Evolutionary conservation across 163 green algal species (phyloP), one percentile per base, ranked within the genome.

Genomic region (Volvox carteri): DNA sequence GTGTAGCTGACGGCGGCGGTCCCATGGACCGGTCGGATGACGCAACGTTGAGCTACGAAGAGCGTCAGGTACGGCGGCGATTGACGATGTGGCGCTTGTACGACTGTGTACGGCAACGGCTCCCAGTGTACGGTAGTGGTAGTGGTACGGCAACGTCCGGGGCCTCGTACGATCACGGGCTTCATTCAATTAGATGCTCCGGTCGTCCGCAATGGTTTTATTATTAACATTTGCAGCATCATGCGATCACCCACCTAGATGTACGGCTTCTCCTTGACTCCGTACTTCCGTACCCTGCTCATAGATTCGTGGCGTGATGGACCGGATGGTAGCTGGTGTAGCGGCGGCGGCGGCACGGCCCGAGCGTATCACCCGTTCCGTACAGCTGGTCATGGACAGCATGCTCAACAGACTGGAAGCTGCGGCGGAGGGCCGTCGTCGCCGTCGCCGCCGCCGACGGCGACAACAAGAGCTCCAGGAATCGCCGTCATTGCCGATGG

Each of bases 221-320:
- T n/a, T n/a, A n/a, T n/a, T n/a, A n/a, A n/a, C n/a, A n/a, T n/a
- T n/a, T n/a, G n/a, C n/a, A n/a, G n/a, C n/a, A n/a, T n/a, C n/a
- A n/a, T n/a, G n/a, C n/a, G n/a, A n/a, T n/a, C n/a, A n/a, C n/a
- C n/a, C n/a, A n/a, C n/a, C n/a, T n/a, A n/a, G n/a, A n/a, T n/a
- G n/a, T n/a, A n/a, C n/a, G n/a, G n/a, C n/a, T n/a, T n/a, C 54
- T 12, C 54, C 54, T 65, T 58, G 1, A 14, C 19, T 19, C 68
- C 18, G 12, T 58, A 1, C 70, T 30, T 21, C 39, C 23, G 16
- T 35, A 6, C 70, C 70, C 39, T 23, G 16, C 73, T 23, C 5
- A 39, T 72, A 93, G 72, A 68, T 85, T 18, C 73, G 73, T 30
- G 39, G n/a, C 11, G 39, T 93, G 2, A 39, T 93, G 39, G 42